These are phyloP conservation scores for Metschnikowia koreensis DNA, from an alignment of 805 yeast species.

Conservation along the genomic window DNA sequence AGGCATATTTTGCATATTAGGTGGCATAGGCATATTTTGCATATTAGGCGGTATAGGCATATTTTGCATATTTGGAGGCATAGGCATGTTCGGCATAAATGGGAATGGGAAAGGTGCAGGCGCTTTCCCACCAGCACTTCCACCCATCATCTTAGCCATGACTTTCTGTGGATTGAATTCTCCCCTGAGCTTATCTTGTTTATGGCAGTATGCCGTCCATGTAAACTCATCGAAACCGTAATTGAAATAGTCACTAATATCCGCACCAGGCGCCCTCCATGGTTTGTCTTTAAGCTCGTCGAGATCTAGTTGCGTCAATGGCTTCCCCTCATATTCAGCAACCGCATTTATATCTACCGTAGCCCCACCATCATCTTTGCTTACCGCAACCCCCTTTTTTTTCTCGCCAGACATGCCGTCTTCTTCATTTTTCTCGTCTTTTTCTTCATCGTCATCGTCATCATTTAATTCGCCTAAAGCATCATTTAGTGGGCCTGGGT, in stretches of 20 bases:
- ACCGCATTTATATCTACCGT: slow-evolving; percentile 66
- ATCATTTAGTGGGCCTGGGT: slow-evolving; percentile 29
- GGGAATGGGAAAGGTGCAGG: slow-evolving; percentile 22
- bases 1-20: slow-evolving; percentile 19
- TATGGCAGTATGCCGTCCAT: slow-evolving; percentile 89
- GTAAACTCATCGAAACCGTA: slow-evolving; percentile 95
- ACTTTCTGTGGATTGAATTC: slow-evolving; percentile 82
- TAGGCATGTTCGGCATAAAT: slow-evolving; percentile 25
- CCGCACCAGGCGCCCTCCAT: slow-evolving; percentile 98
- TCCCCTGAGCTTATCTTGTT: slow-evolving; percentile 77
- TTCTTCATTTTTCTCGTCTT: slow-evolving; percentile 11
- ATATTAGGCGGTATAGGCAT: slow-evolving; percentile 26
- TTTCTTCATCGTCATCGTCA: slow-evolving; percentile 18
- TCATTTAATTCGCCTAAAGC: slow-evolving; percentile 33
- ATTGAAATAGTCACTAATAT: slow-evolving; percentile 89
- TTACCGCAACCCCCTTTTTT: slow-evolving; percentile 30
- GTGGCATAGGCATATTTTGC: slow-evolving; percentile 22
- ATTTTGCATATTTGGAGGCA: slow-evolving; percentile 22
- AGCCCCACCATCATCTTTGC: slow-evolving; percentile 39
- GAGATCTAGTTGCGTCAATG: slow-evolving; percentile 75
- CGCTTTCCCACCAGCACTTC: slow-evolving; percentile 21
- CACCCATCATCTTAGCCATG: slow-evolving; percentile 57
- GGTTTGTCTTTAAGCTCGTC: slow-evolving; percentile 90
- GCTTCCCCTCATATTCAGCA: slow-evolving; percentile 75
- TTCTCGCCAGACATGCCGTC: slow-evolving; percentile 11